These are phyloP conservation scores for Rubus parviflorus DNA, from an alignment of 306 rosid species.

Conservation along the genomic window DNA sequence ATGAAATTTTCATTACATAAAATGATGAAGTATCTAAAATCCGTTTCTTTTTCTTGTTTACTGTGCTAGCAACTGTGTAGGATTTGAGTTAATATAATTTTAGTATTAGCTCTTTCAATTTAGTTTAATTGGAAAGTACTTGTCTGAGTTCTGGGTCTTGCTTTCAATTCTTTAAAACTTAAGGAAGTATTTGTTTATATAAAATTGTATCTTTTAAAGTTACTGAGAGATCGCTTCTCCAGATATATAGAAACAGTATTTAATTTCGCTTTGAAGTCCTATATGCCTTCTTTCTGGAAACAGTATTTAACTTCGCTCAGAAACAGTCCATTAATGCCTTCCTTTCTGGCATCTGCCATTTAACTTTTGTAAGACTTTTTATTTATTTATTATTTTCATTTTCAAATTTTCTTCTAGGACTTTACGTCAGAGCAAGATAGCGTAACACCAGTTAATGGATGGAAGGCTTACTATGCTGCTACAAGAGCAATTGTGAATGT, in stretches of 20 bases:
- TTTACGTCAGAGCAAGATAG: slow-evolving; percentile 89
- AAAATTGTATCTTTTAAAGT: neutral
- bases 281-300: too few relatives aligned
- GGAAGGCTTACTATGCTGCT: slow-evolving; percentile 99
- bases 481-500: slow-evolving; percentile 81
- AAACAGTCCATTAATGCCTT: neutral
- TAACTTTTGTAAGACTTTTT: neutral
- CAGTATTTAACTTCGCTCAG: too few relatives aligned
- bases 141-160: neutral
- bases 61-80: neutral
- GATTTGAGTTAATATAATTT: neutral
- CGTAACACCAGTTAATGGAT: slow-evolving; percentile 78
- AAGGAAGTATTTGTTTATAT: neutral
- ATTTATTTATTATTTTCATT: slow-evolving; percentile 17
- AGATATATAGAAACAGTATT: neutral
- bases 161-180: neutral
- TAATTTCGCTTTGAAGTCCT: too few relatives aligned
- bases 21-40: neutral
- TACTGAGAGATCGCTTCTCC: neutral
- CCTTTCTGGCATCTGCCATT: neutral
- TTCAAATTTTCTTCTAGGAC: slow-evolving; percentile 54
- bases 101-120: neutral
- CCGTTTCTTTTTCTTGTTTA: neutral
- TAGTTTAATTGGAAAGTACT: neutral
- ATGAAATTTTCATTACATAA: neutral